A percentile compares a stretch with the other conserved stretches of the same genome.
These are phyloP conservation scores for Epichloe baconii DNA, from an alignment of 2,329 filamentous ascomycete genomes.

Conservation along the genomic window DNA sequence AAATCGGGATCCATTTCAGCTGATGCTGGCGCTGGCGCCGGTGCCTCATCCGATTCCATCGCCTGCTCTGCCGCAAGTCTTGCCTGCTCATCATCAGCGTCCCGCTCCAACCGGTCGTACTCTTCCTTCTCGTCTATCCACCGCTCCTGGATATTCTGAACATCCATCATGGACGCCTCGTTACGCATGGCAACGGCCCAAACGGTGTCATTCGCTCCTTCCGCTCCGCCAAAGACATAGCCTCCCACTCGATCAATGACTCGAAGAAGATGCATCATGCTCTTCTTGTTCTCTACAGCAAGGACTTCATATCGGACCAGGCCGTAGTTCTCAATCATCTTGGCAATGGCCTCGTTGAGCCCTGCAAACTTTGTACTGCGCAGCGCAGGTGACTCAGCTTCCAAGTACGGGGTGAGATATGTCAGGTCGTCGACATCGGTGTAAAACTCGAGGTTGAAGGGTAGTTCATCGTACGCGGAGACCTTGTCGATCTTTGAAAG, in stretches of 20 bases:
- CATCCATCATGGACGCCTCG: slow-evolving; percentile 61
- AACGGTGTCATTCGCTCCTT: slow-evolving; percentile 90
- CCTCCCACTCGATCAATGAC: slow-evolving; percentile 86
- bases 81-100: slow-evolving; percentile 63
- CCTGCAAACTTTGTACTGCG: slow-evolving; percentile 65
- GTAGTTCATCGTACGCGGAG: slow-evolving; percentile 67
- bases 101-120: slow-evolving; percentile 67
- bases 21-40: slow-evolving; percentile 10
- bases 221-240: slow-evolving; percentile 81
- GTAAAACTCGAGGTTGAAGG: slow-evolving; percentile 94
- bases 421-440: slow-evolving; percentile 91
- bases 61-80: slow-evolving; percentile 29
- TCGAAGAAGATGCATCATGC: slow-evolving; percentile 83
- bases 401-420: slow-evolving; percentile 69
- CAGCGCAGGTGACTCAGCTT: slow-evolving; percentile 60
- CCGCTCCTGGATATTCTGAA: slow-evolving; percentile 83
- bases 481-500: slow-evolving; percentile 97
- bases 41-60: slow-evolving; percentile 22
- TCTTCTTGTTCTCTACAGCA: slow-evolving; percentile 91
- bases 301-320: slow-evolving; percentile 87
- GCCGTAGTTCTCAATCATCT: slow-evolving; percentile 78
- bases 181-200: slow-evolving; percentile 92
- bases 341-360: slow-evolving; percentile 75
- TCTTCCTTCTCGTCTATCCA: slow-evolving; percentile 88
- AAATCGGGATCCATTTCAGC: slow-evolving; percentile 31